A percentile compares a stretch with the other conserved stretches of the same genome.
Evolutionary conservation across 352 stramenopile genomes (phyloP).

Genomic region (Pythium oligandrum): DNA sequence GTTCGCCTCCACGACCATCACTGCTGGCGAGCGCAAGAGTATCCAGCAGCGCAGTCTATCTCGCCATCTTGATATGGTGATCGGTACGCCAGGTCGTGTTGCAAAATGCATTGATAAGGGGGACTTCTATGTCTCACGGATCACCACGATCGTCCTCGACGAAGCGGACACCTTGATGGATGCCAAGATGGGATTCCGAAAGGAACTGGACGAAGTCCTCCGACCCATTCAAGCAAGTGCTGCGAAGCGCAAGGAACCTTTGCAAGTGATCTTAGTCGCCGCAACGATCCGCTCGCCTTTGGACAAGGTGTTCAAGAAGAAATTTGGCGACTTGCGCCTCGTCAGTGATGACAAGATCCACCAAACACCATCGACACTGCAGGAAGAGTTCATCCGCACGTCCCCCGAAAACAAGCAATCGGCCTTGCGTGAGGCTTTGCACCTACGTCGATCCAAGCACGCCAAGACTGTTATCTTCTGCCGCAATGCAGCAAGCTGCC

Average conservation of each 20-base stretch:
- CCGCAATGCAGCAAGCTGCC: constrained; percentile 61
- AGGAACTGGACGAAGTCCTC: constrained; percentile 68
- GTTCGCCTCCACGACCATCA: constrained; percentile 61
- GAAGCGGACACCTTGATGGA: constrained; percentile 81
- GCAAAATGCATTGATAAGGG: constrained; percentile 65
- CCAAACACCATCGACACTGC: constrained; percentile 52
- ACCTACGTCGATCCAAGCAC: constrained; percentile 27
- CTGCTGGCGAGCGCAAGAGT: constrained; percentile 42
- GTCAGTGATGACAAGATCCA: constrained; percentile 69
- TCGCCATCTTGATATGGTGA: constrained; percentile 51
- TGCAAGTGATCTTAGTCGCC: constrained; percentile 72
- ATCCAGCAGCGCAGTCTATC: constrained; percentile 50
- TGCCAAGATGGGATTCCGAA: constrained; percentile 78
- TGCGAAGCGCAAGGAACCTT: constrained; percentile 37
- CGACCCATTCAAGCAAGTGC: constrained; percentile 58
- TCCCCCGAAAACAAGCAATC: constrained; percentile 64
- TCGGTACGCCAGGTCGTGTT: constrained; percentile 70
- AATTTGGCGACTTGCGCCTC: constrained; percentile 51
- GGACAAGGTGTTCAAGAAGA: constrained; percentile 68
- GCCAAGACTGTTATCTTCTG: constrained; percentile 78
- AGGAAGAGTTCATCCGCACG: constrained; percentile 65
- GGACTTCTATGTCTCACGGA: constrained; percentile 74
- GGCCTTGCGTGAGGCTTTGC: constrained; percentile 52
- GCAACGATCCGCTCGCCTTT: constrained; percentile 66
- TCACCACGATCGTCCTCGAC: constrained; percentile 66